Base-by-base conservation (phyloP, 257 asterid genomes). In the Fraxinus excelsior region DNA sequence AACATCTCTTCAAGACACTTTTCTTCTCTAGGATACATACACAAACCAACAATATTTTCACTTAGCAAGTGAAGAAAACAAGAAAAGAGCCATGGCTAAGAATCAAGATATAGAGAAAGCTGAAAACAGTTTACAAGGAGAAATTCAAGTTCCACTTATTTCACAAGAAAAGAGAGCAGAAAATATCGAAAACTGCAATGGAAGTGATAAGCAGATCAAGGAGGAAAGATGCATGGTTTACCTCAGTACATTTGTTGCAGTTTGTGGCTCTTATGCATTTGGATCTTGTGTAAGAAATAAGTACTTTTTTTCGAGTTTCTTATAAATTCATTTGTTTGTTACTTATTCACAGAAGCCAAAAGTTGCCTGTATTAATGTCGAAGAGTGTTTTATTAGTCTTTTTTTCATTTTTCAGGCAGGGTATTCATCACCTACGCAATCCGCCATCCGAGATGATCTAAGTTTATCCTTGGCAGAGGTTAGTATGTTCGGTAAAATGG, bases 391-490 rank as follows among this genome's bases (percentile, higher is more conserved):
- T 38, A 68, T 31, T 64, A 0, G 35, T 66, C 5, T 19, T 19
- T 28, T 25, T 76, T 60, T 67, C 23, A 19, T 7, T 72, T 82
- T 73, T 72, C 91, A 96, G 99, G 96, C 89, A 23, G 99, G 99
- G 25, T 96, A 90, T 73, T 96, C 99, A 38, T 96, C 99, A 7
- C 99, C 99, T 10, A 93, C 96, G 5, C 98, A 96, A 82, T 82
- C 83, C 69, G 97, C 91, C 18, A 93, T 96, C 78, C 86, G 86
- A 64, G 82, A 82, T n/a, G 98, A 96, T 82, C 86, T 96, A 1
- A 81, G 87, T 72, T 84, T 93, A 71, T 86, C 97, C 79, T 78
- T 93, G 79, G 87, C 99, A 11, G 95, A 93, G 99, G 99, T 96
- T 75, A 42, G 85, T 46, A 16, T 16, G 14, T 46, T 46, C 7